Evolutionary conservation across 129 eudicot genomes (phyloP).

Genomic region (Glebionis coronaria): DNA sequence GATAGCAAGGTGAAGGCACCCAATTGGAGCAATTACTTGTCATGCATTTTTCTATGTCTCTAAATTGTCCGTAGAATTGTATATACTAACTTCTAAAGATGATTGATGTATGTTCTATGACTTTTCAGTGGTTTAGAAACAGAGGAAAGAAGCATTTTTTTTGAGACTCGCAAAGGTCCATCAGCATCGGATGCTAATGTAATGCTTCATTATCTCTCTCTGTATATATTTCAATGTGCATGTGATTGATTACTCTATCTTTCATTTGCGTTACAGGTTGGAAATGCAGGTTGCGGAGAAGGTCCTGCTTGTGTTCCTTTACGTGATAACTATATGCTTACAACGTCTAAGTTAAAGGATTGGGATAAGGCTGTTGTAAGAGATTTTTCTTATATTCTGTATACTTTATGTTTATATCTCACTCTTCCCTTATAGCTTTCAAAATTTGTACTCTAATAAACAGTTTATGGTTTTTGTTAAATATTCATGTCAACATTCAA

Average conservation of each 20-base stretch:
- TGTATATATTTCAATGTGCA: not conserved
- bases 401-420: too few species aligned
- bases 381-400: too few species aligned
- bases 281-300: constrained; percentile 47
- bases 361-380: constrained; percentile 80
- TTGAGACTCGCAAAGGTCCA: constrained; percentile 60
- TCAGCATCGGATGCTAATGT: constrained; percentile 38
- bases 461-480: too few species aligned
- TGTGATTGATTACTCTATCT: not conserved
- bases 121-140: constrained; percentile 56
- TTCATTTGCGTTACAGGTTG: constrained; percentile 43
- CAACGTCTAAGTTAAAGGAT: constrained; percentile 76
- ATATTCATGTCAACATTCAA: too few species aligned
- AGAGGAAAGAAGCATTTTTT: constrained; percentile 76
- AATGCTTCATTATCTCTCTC: too few species aligned
- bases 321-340: constrained; percentile 86
- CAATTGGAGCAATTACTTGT: too few species aligned
- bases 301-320: constrained; percentile 93
- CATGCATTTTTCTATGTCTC: too few species aligned
- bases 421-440: too few species aligned
- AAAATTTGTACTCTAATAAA: too few species aligned
- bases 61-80: not conserved
- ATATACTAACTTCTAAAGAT: not conserved
- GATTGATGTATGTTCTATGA: constrained; percentile 6
- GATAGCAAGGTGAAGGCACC: too few species aligned